Evolutionary conservation across 1,139 yeast species (phyloP).

Genomic region (Yamadazyma atlantica): DNA sequence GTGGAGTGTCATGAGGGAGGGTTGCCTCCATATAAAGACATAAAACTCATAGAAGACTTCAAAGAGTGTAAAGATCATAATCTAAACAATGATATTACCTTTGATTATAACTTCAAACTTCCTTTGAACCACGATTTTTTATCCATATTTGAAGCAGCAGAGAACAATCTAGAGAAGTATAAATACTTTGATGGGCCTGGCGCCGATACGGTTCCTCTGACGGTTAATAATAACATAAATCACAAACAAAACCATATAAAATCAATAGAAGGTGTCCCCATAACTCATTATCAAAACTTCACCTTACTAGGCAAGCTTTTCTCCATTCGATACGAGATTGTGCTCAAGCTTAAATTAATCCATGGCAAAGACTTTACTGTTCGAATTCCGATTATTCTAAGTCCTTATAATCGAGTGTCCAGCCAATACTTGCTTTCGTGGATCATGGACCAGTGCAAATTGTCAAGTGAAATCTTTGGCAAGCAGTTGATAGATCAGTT

Average conservation of each 20-base stretch:
- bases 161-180: conserved; percentile 8
- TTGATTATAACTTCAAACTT: conserved; percentile 28
- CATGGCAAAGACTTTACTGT: conserved; percentile 51
- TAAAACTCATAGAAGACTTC: conserved; percentile 30
- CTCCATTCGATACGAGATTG: conserved; percentile 52
- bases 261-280: conserved; percentile 41
- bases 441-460: conserved; percentile 54
- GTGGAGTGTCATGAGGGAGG: conserved; percentile 51
- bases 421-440: conserved; percentile 47
- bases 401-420: conserved; percentile 51
- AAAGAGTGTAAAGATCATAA: conserved; percentile 22
- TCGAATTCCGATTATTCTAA: conserved; percentile 51
- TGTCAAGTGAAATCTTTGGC: conserved; percentile 40
- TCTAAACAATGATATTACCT: conserved; percentile 31
- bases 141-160: conserved; percentile 20
- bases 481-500: conserved; percentile 26
- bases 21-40: conserved; percentile 36
- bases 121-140: conserved; percentile 42
- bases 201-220: conserved; percentile 8
- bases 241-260: conserved; percentile 13
- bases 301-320: conserved; percentile 53
- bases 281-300: conserved; percentile 47
- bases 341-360: conserved; percentile 47
- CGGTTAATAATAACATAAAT: conserved; percentile 13
- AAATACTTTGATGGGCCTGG: conserved; percentile 7